A percentile compares a stretch with the other conserved stretches of the same genome.
Conservation (phyloP, 2,329 filamentous ascomycete genomes). For the Fusarium subglutinans region DNA sequence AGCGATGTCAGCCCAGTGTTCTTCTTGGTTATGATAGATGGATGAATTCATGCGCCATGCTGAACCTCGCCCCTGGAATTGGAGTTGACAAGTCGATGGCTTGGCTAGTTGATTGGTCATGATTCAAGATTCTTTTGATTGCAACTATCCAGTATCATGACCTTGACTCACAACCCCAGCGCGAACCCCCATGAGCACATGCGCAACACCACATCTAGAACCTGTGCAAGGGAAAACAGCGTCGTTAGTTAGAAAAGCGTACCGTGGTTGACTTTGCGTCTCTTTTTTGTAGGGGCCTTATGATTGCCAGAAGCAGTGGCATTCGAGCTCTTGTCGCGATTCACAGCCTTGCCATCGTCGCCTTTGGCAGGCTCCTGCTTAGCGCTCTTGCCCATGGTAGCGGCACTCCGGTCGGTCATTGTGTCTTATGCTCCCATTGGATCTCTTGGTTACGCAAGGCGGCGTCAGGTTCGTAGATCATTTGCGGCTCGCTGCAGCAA, state of each 20-base stretch:
- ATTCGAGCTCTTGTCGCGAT: constrained; percentile 43
- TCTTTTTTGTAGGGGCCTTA: constrained; percentile 81
- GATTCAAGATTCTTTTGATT: constrained; percentile 12
- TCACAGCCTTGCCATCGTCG: constrained; percentile 45
- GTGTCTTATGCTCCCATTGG: constrained; percentile 47
- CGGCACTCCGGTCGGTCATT: constrained; percentile 49
- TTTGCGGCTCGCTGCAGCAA: constrained; percentile 46
- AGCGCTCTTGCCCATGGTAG: constrained; percentile 46
- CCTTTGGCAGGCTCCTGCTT: constrained; percentile 41
- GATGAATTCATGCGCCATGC: constrained; percentile 18
- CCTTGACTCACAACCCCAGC: constrained; percentile 10
- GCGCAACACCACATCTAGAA: neutral
- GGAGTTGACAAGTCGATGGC: constrained; percentile 15
- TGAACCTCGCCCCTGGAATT: constrained; percentile 6
- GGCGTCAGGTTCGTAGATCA: constrained; percentile 44
- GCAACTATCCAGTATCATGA: constrained; percentile 22
- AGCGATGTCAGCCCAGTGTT: constrained; percentile 48
- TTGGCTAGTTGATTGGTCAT: constrained; percentile 24
- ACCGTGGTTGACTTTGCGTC: constrained; percentile 92
- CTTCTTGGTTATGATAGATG: constrained; percentile 32
- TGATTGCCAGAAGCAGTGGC: constrained; percentile 40
- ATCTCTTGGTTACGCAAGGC: constrained; percentile 47
- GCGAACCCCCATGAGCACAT: constrained; percentile 2
- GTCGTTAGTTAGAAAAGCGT: constrained; percentile 51
- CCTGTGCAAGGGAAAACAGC: neutral